Conservation (phyloP, 1,284 basidiomycete species). For the Puccinia brachypodii region DNA sequence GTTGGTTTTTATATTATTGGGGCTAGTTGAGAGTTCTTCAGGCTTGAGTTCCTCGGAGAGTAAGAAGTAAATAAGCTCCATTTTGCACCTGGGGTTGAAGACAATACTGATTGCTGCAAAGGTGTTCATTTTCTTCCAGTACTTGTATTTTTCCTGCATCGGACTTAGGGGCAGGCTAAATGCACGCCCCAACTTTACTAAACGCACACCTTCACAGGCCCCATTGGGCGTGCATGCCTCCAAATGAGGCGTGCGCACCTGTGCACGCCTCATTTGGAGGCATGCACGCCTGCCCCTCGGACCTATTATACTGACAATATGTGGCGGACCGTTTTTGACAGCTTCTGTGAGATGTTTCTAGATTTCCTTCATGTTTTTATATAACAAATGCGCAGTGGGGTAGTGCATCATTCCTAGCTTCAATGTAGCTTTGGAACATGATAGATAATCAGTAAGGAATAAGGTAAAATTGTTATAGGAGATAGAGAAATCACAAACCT, state of each 20-base stretch:
- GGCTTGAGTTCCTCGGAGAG: not conserved
- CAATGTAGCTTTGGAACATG: not conserved
- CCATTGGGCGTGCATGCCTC: no score
- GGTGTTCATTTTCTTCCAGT: not conserved
- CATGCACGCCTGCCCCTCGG: no score
- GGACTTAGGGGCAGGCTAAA: no score
- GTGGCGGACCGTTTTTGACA: not conserved
- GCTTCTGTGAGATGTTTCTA: not conserved
- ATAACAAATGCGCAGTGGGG: not conserved
- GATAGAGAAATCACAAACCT: no score
- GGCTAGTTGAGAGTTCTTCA: not conserved
- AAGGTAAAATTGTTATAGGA: no score
- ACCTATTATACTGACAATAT: not conserved
- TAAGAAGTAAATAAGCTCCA: not conserved
- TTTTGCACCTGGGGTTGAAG: not conserved
- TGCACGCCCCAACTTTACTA: no score
- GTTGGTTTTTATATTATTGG: not conserved
- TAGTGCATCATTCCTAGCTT: not conserved
- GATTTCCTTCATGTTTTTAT: not conserved
- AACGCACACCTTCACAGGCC: no score
- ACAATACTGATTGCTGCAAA: not conserved
- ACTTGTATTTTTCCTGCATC: constrained; percentile 16
- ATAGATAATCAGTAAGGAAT: not conserved
- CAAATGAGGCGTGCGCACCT: no score
- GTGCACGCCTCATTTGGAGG: no score